phyloP scores from a whole-genome alignment of 352 stramenopile species.

The Elongisporangium prolatum region DNA sequence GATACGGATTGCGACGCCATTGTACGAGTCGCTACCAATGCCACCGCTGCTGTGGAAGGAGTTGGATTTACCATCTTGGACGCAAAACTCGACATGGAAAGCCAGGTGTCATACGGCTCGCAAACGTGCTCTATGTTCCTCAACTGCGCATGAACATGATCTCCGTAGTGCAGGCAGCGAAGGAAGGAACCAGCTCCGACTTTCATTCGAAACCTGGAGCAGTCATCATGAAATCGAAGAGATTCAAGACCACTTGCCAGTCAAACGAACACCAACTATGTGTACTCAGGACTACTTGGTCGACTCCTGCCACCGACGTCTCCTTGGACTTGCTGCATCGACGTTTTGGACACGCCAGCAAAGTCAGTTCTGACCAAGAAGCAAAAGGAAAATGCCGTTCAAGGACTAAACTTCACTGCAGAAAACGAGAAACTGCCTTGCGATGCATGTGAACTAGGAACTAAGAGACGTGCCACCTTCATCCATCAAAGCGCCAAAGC shows the following conservation, averaged over 20 bases:
- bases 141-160: background rate
- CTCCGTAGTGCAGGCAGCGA: background rate
- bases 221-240: background rate
- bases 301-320: background rate
- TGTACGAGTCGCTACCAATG: too few relatives aligned
- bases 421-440: background rate
- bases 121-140: constrained; percentile 1
- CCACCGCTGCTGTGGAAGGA: background rate
- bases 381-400: background rate
- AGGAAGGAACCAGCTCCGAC: constrained; percentile 1
- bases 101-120: background rate
- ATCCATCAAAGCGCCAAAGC: too few relatives aligned
- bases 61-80: background rate
- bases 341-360: background rate
- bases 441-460: constrained; percentile 5
- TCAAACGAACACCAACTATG: background rate
- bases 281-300: background rate
- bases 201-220: background rate
- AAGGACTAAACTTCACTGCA: background rate
- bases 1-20: background rate
- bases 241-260: background rate
- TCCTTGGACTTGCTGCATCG: background rate
- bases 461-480: constrained; percentile 3
- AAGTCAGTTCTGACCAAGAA: background rate
- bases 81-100: background rate